Base-by-base conservation (phyloP, 2,329 filamentous ascomycete genomes). In the Aspergillus uvarum region DNA sequence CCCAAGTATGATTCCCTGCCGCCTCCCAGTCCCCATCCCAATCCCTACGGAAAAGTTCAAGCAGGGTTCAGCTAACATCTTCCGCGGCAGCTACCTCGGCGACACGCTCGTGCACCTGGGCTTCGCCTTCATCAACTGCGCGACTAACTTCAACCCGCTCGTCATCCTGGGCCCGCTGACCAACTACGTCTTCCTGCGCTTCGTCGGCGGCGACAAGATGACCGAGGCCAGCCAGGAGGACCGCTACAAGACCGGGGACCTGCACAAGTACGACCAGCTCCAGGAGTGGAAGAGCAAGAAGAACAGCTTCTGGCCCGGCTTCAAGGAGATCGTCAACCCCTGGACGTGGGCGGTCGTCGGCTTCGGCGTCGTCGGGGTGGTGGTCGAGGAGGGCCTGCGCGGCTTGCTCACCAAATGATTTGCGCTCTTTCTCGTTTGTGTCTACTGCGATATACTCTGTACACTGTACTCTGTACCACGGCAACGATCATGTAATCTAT, bases 251-350 rank as follows among this genome's bases (percentile, higher is more conserved):
- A 76, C 77, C 44, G 78, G 80, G 14, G 79, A 82, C 59, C 77
- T 79, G 5, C 69, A 77, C 51, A 87, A 87, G 70, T 79, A 82
- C 54, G 73, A 77, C 48, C 80, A 87, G 63, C 75, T 87, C 21
- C 74, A 81, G 66, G 69, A 79, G 56, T 87, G 83, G 75, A 77
- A 78, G 54, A 63, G 72, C 22, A 79, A 83, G 66, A 85, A 85
- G 71, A 86, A 88, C 65, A 81, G 82, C 44, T 85, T 87, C 72
- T 88, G 85, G 85, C 85, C 85, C 1, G 74, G 74, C 11, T 51
- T 78, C 1, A 70, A 75, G 31, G 82, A 86, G 70, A 57, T 83
- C 7, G 71, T 67, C 22, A 87, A 87, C 63, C 80, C 81, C 60
- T 87, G 85, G 85, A 69, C 81, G 2, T 84, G 84, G 81, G 76